phyloP scores from a whole-genome alignment of 495 filamentous ascomycete species.

The Lepidopterella palustris region DNA sequence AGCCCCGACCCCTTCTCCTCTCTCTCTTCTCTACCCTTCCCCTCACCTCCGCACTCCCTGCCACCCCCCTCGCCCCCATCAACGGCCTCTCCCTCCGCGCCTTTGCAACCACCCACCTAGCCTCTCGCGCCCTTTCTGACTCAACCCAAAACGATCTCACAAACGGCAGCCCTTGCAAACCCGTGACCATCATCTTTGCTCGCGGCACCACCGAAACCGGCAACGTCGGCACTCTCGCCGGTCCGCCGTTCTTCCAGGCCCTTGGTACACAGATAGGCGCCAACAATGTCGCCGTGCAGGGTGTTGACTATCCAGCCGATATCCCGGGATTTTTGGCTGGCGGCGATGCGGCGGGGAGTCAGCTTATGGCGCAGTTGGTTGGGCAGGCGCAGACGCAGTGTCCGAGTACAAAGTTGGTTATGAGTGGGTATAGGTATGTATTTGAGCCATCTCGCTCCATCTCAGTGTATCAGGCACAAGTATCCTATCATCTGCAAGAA shows the following conservation, averaged over 20 bases:
- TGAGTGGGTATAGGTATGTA: constrained; percentile 29
- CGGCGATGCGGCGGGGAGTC: constrained; percentile 20
- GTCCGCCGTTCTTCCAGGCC: constrained; percentile 30
- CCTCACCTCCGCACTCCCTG: neutral
- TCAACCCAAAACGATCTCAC: constrained; percentile 18
- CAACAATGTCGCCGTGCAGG: constrained; percentile 30
- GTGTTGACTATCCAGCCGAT: constrained; percentile 32
- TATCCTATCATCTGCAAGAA: neutral
- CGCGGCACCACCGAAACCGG: constrained; percentile 35
- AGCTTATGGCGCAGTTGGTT: constrained; percentile 25
- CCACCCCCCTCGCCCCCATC: neutral
- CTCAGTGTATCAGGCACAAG: too few species aligned
- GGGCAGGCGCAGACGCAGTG: constrained; percentile 21
- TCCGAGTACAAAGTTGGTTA: constrained; percentile 30
- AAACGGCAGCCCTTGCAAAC: constrained; percentile 18
- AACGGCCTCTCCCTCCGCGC: constrained; percentile 2
- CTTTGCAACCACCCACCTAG: neutral
- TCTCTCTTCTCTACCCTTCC: neutral
- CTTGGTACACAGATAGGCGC: constrained; percentile 22
- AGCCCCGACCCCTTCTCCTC: neutral
- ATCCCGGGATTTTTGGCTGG: constrained; percentile 20
- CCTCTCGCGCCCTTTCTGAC: constrained; percentile 6
- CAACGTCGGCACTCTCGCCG: constrained; percentile 35
- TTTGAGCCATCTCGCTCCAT: too few species aligned
- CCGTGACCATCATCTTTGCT: constrained; percentile 37